Conservation (phyloP, 805 yeast species). For the Kodamaea sagamina region DNA sequence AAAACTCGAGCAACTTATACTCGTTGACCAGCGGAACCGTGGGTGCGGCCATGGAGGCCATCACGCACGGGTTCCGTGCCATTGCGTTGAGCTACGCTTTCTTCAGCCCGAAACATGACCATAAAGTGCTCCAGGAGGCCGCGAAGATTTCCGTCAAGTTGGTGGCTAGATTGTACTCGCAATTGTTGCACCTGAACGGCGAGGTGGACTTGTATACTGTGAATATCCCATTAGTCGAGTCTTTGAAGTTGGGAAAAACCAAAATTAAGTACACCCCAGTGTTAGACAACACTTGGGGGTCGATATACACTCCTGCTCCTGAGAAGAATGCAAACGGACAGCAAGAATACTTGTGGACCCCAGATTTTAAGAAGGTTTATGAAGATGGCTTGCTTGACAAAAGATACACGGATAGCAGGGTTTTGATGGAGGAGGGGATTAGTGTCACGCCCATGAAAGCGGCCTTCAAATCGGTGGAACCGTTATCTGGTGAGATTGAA, state of each 20-base stretch:
- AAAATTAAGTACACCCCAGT: conserved; percentile 76
- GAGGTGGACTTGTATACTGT: conserved; percentile 74
- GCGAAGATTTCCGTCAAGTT: conserved; percentile 66
- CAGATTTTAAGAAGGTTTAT: conserved; percentile 73
- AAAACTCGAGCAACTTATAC: conserved; percentile 87
- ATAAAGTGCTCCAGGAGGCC: conserved; percentile 59
- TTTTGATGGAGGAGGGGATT: conserved; percentile 61
- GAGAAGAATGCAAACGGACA: conserved; percentile 27
- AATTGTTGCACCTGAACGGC: conserved; percentile 50
- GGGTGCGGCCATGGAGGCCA: conserved; percentile 96
- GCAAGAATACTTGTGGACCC: conserved; percentile 74
- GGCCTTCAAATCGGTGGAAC: conserved; percentile 56
- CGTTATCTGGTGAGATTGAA: conserved; percentile 58
- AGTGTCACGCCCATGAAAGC: conserved; percentile 64
- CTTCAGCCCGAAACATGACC: conserved; percentile 51
- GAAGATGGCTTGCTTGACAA: conserved; percentile 43
- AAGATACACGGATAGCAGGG: conserved; percentile 67
- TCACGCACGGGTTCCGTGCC: conserved; percentile 66
- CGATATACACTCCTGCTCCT: conserved; percentile 48
- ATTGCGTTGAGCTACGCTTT: conserved; percentile 90
- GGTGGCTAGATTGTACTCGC: conserved; percentile 55
- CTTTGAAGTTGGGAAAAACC: conserved; percentile 55
- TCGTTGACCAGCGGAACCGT: conserved; percentile 92
- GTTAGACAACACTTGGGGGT: conserved; percentile 76
- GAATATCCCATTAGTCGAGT: conserved; percentile 73